These are phyloP conservation scores for Calonectria fujianensis DNA, from an alignment of 2,329 filamentous ascomycete species.

Conservation along the genomic window DNA sequence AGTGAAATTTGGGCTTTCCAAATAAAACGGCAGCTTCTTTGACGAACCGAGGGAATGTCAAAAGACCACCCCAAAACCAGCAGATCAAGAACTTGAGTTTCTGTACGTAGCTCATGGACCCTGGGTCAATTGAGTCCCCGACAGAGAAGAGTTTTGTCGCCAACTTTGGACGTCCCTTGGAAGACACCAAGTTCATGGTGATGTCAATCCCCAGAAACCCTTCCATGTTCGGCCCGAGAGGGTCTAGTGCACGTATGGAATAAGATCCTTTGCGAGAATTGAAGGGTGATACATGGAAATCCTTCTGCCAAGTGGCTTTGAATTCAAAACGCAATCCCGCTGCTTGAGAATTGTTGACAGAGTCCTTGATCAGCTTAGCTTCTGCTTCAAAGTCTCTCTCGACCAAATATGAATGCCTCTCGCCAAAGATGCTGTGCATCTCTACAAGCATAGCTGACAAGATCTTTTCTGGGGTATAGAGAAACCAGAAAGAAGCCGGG, in stretches of 20 bases:
- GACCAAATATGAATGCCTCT: conserved; percentile 70
- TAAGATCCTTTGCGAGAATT: conserved; percentile 77
- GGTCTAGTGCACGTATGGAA: conserved; percentile 69
- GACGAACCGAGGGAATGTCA: conserved; percentile 79
- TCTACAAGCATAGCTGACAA: conserved; percentile 81
- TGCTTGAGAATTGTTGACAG: neutral
- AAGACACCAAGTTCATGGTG: conserved; percentile 77
- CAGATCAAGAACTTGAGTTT: conserved; percentile 68
- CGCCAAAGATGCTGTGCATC: conserved; percentile 86
- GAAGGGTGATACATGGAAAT: conserved; percentile 86
- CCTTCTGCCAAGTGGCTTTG: conserved; percentile 77
- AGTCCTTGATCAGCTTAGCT: conserved; percentile 37
- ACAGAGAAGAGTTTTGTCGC: conserved; percentile 76
- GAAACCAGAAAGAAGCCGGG: conserved; percentile 86
- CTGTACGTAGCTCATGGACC: conserved; percentile 62
- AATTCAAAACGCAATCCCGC: conserved; percentile 57
- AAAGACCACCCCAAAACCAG: conserved; percentile 82
- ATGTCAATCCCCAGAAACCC: conserved; percentile 70
- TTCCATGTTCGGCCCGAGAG: conserved; percentile 62
- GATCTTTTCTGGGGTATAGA: conserved; percentile 76
- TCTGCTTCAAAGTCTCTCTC: conserved; percentile 53
- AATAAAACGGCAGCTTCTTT: conserved; percentile 76
- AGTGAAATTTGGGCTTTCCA: conserved; percentile 73
- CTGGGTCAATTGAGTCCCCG: conserved; percentile 70
- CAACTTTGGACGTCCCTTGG: conserved; percentile 76